Evolutionary conservation across 805 yeast genomes (phyloP).

Genomic region (Torulaspora indica): DNA sequence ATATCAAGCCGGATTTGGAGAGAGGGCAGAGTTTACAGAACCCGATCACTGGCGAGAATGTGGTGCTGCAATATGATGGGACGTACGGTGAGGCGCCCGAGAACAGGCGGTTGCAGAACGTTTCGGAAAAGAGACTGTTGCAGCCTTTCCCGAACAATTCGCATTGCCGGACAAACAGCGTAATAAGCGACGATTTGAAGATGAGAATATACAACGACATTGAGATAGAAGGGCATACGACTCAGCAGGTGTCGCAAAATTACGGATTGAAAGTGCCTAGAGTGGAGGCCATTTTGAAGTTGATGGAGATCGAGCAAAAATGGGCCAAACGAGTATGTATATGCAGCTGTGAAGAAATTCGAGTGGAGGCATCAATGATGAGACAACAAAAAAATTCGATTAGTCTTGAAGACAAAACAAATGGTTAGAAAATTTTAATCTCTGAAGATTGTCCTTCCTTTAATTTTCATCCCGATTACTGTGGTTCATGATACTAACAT

Average conservation of each 20-base stretch:
- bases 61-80: constrained; percentile 25
- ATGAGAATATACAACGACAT: constrained; percentile 54
- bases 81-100: constrained; percentile 16
- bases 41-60: constrained; percentile 34
- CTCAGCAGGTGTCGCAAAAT: constrained; percentile 71
- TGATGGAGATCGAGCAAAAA: constrained; percentile 59
- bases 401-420: constrained; percentile 70
- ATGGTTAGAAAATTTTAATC: constrained; percentile 46
- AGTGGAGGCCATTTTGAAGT: constrained; percentile 78
- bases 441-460: constrained; percentile 16
- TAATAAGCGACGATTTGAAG: constrained; percentile 57
- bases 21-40: constrained; percentile 38
- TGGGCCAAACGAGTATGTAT: constrained; percentile 59
- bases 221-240: constrained; percentile 46
- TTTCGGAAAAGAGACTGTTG: constrained; percentile 31
- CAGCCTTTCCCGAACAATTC: constrained; percentile 82
- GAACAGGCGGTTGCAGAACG: constrained; percentile 10
- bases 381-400: constrained; percentile 49
- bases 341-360: background rate
- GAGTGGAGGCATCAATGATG: constrained; percentile 38
- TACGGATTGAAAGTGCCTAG: constrained; percentile 80
- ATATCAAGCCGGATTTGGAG: constrained; percentile 54
- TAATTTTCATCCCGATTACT: background rate
- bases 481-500: constrained; percentile 1
- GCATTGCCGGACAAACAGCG: constrained; percentile 60